Evolutionary conservation across 305 asterid species (phyloP).

Genomic region (Petunia hybrid): DNA sequence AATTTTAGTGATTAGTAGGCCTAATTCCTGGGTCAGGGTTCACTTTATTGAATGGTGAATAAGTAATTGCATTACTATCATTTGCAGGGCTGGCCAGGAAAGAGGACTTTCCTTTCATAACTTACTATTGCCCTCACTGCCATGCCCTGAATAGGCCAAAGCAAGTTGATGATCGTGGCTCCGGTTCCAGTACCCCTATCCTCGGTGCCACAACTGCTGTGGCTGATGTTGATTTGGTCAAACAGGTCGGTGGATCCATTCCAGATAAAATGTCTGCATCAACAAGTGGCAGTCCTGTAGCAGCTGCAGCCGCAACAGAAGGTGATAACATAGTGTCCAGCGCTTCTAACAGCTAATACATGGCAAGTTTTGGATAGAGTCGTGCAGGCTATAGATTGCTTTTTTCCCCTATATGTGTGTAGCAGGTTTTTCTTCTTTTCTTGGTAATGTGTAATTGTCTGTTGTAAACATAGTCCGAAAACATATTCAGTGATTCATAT

Average conservation of each 20-base stretch:
- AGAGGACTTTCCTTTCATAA: slow-evolving; percentile 77
- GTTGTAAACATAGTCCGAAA: slow-evolving; percentile 31
- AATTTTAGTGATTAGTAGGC: background rate
- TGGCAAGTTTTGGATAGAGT: slow-evolving; percentile 29
- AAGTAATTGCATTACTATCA: slow-evolving; percentile 23
- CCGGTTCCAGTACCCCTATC: slow-evolving; percentile 50
- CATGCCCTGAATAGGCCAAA: slow-evolving; percentile 72
- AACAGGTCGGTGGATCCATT: slow-evolving; percentile 37
- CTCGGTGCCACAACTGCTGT: slow-evolving; percentile 39
- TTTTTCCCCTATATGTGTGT: slow-evolving; percentile 23
- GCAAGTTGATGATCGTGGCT: slow-evolving; percentile 49
- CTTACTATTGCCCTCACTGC: slow-evolving; percentile 97
- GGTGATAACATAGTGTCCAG: slow-evolving; percentile 14
- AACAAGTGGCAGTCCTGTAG: slow-evolving; percentile 28
- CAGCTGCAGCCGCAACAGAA: slow-evolving; percentile 19
- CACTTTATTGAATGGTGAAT: slow-evolving; percentile 8
- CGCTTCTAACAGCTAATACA: slow-evolving; percentile 28
- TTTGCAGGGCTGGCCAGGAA: slow-evolving; percentile 87
- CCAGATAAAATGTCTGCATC: slow-evolving; percentile 2
- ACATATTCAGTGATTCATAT: slow-evolving; percentile 8
- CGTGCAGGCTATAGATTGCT: background rate
- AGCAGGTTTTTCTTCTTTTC: slow-evolving; percentile 5
- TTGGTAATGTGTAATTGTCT: slow-evolving; percentile 4
- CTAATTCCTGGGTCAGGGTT: background rate
- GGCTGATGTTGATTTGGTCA: slow-evolving; percentile 43